phyloP scores from a whole-genome alignment of 164 flowering plant genomes.

The Nymphaea thermarum region DNA sequence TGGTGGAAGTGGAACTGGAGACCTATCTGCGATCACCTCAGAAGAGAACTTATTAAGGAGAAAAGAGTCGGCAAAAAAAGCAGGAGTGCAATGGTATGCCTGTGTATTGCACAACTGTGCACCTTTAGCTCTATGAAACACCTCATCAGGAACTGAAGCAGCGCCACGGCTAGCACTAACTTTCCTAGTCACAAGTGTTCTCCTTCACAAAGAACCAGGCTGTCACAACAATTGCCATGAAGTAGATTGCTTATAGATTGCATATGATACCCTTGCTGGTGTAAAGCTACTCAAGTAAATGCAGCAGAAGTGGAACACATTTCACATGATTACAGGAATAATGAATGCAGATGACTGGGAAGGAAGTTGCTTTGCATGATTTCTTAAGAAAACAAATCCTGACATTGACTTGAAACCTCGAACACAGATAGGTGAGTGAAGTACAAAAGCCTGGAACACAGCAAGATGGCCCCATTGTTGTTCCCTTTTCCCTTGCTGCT shows the following conservation, averaged over 20 bases:
- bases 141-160: constrained; percentile 93
- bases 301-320: too few relatives aligned
- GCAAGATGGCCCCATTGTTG: too few relatives aligned
- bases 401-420: too few relatives aligned
- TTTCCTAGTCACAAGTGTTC: constrained; percentile 61
- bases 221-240: background rate
- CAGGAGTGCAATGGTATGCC: constrained; percentile 89
- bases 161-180: constrained; percentile 91
- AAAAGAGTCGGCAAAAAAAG: constrained; percentile 87
- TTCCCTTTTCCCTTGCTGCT: too few relatives aligned
- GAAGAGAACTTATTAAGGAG: constrained; percentile 92
- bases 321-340: too few relatives aligned
- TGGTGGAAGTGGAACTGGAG: constrained; percentile 58
- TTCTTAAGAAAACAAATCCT: too few relatives aligned
- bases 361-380: background rate
- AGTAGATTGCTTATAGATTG: too few relatives aligned
- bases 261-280: background rate
- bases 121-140: constrained; percentile 92
- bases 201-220: constrained; percentile 32
- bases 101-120: constrained; percentile 90
- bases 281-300: too few relatives aligned
- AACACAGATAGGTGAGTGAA: too few relatives aligned
- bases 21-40: constrained; percentile 79
- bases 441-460: too few relatives aligned
- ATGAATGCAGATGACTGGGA: too few relatives aligned